These are phyloP conservation scores for Pneumocystis murina DNA, from an alignment of 1,139 yeast genomes.

Conservation along the genomic window DNA sequence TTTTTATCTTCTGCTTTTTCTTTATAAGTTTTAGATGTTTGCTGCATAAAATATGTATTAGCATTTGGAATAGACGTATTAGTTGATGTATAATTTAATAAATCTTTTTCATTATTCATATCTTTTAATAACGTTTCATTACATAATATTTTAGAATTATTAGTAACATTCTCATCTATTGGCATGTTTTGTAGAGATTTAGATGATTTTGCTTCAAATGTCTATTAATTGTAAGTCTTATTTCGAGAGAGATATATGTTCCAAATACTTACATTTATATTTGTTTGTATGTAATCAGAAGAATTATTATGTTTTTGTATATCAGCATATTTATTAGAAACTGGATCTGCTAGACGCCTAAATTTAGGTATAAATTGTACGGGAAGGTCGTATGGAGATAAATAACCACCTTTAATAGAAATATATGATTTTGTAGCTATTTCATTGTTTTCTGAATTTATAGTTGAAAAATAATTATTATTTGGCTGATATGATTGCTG, in stretches of 20 bases:
- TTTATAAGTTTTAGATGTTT: background rate
- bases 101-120: background rate
- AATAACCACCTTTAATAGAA: background rate
- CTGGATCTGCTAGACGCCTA: background rate
- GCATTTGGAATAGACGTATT: background rate
- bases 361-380: background rate
- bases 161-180: background rate
- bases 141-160: background rate
- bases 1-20: background rate
- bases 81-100: background rate
- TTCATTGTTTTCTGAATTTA: background rate
- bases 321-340: background rate
- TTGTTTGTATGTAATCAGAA: background rate
- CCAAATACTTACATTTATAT: background rate
- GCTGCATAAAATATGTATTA: background rate
- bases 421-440: background rate
- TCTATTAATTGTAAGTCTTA: background rate
- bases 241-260: background rate
- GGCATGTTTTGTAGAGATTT: background rate
- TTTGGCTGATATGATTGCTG: background rate
- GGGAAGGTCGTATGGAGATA: conserved; percentile 1
- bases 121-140: background rate
- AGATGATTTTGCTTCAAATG: background rate
- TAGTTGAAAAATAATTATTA: background rate
- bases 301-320: background rate